A percentile compares a stretch with the other conserved stretches of the same genome.
phyloP scores from a whole-genome alignment of 2,329 filamentous ascomycete species.

The Phyllosticta citriasiana region DNA sequence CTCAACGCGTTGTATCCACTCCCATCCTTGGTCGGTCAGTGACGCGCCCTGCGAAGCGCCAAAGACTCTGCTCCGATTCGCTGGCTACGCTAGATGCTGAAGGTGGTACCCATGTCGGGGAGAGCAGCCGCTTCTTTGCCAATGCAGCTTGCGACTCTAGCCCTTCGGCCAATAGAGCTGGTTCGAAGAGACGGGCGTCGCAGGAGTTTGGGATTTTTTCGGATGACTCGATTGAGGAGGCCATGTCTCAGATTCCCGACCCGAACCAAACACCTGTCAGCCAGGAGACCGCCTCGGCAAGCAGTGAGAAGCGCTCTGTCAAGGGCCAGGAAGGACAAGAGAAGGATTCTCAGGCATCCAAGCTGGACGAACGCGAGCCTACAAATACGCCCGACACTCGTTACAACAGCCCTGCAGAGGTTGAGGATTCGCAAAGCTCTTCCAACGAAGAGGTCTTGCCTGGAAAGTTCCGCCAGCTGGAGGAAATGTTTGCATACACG shows the following conservation, averaged over 20 bases:
- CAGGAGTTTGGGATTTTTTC: constrained; percentile 38
- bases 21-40: constrained; percentile 22
- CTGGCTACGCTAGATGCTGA: constrained; percentile 20
- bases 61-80: constrained; percentile 35
- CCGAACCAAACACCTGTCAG: constrained; percentile 8
- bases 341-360: background rate
- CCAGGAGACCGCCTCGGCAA: background rate
- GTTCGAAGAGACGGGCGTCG: constrained; percentile 21
- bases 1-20: constrained; percentile 8
- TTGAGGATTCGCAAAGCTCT: background rate
- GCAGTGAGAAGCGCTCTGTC: background rate
- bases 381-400: background rate
- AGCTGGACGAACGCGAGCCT: background rate
- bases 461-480: background rate
- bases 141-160: constrained; percentile 27
- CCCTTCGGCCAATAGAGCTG: constrained; percentile 29
- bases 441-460: background rate
- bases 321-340: background rate
- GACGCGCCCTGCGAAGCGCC: constrained; percentile 33
- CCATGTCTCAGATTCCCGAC: constrained; percentile 27
- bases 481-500: constrained; percentile 3
- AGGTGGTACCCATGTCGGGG: constrained; percentile 16
- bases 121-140: constrained; percentile 37
- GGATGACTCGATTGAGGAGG: constrained; percentile 38
- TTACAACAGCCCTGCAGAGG: background rate